Percentiles rank a stretch among this genome's conserved stretches.
These are phyloP conservation scores for Apiospora hydei DNA, from an alignment of 2,329 filamentous ascomycete species.

Conservation along the genomic window DNA sequence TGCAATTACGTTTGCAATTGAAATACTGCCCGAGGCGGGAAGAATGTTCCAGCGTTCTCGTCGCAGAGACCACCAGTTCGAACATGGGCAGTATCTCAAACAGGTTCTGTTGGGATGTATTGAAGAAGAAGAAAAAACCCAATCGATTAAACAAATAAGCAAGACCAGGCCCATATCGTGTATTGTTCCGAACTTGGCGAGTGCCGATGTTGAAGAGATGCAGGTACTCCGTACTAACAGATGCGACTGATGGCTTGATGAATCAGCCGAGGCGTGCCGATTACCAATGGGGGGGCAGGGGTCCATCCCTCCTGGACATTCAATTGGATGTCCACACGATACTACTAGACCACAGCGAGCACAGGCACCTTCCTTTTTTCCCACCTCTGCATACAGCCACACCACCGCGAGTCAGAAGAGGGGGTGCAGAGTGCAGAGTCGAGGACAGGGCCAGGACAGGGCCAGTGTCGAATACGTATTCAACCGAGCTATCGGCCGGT, in stretches of 20 bases:
- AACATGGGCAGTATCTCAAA: background rate
- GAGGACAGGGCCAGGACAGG: background rate
- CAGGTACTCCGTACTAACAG: background rate
- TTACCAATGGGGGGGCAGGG: background rate
- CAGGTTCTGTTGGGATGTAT: background rate
- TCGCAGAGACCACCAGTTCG: background rate
- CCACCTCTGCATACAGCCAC: background rate
- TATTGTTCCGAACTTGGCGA: background rate
- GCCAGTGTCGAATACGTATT: background rate
- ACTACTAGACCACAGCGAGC: no score
- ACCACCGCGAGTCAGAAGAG: background rate
- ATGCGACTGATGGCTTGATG: background rate
- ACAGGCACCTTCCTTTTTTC: background rate
- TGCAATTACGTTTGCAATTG: background rate
- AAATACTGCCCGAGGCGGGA: background rate
- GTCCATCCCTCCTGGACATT: background rate
- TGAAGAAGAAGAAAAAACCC: no score
- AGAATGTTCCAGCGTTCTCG: no score
- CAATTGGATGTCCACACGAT: background rate
- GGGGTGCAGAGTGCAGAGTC: slow-evolving; percentile 14
- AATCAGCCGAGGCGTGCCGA: background rate
- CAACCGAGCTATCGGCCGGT: slow-evolving; percentile 17
- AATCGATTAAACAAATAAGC: background rate
- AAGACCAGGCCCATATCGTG: background rate
- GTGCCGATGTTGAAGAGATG: background rate